phyloP scores from a whole-genome alignment of 2,329 filamentous ascomycete genomes.

The Beauveria australis region DNA sequence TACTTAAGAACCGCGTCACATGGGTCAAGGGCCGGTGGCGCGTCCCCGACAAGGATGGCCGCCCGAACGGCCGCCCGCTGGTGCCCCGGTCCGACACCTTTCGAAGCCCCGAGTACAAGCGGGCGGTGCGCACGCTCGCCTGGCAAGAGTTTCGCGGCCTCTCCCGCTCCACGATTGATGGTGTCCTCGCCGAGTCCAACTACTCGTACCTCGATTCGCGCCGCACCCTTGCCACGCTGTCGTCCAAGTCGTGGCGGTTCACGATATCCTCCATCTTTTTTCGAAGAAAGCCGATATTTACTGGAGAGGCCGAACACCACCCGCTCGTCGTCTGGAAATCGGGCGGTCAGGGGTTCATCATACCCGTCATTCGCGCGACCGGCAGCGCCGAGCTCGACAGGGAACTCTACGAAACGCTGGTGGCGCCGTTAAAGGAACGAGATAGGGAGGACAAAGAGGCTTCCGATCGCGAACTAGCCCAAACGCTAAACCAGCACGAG shows the following conservation, averaged over 20 bases:
- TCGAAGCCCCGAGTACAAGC: constrained; percentile 57
- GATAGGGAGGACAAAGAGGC: constrained; percentile 36
- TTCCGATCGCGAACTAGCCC: constrained; percentile 45
- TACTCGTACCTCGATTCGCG: constrained; percentile 68
- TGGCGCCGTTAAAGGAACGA: constrained; percentile 42
- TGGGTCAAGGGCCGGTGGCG: constrained; percentile 64
- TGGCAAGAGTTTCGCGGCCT: constrained; percentile 70
- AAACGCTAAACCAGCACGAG: constrained; percentile 48
- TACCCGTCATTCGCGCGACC: constrained; percentile 57
- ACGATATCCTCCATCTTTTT: constrained; percentile 64
- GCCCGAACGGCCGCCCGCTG: constrained; percentile 19
- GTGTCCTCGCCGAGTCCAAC: constrained; percentile 73
- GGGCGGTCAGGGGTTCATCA: constrained; percentile 44
- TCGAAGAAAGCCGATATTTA: constrained; percentile 49
- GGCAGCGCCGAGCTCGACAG: constrained; percentile 56
- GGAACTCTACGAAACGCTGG: constrained; percentile 51
- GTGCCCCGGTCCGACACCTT: constrained; percentile 59
- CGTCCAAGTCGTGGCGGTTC: constrained; percentile 69
- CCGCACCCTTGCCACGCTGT: constrained; percentile 58
- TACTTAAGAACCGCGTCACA: constrained; percentile 62
- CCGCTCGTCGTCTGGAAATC: constrained; percentile 55
- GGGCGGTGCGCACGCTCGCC: constrained; percentile 58
- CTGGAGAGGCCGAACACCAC: constrained; percentile 49
- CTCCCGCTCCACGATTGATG: constrained; percentile 64
- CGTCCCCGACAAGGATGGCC: constrained; percentile 27